Percentiles rank a stretch among this genome's conserved stretches.
Evolutionary conservation across 352 stramenopile species (phyloP).

Genomic region (Phytophthora cryptogea): DNA sequence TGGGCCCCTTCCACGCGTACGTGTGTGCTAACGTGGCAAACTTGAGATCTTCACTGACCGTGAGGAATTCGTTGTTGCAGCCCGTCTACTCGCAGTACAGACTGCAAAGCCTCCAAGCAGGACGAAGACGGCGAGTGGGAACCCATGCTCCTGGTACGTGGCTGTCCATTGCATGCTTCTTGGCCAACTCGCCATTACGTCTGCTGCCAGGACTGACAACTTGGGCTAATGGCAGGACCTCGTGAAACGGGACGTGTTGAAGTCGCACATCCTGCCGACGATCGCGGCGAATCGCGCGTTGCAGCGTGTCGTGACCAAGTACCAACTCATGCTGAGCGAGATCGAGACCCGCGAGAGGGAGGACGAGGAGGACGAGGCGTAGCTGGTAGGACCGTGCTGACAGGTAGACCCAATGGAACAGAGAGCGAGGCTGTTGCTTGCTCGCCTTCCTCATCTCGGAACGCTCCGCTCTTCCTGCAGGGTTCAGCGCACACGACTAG

Average conservation of each 20-base stretch:
- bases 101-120: not conserved
- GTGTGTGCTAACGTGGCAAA: slow-evolving; percentile 3
- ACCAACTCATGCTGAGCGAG: slow-evolving; percentile 82
- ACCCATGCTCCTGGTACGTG: slow-evolving; percentile 51
- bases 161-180: slow-evolving; percentile 7
- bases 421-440: slow-evolving; percentile 7
- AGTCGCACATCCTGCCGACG: slow-evolving; percentile 68
- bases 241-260: slow-evolving; percentile 77
- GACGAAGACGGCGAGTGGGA: slow-evolving; percentile 34
- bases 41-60: not conserved
- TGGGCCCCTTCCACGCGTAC: slow-evolving; percentile 74
- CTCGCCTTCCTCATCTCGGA: slow-evolving; percentile 8
- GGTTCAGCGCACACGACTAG: slow-evolving; percentile 20
- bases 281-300: slow-evolving; percentile 82
- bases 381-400: slow-evolving; percentile 15
- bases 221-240: slow-evolving; percentile 45
- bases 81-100: slow-evolving; percentile 16
- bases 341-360: slow-evolving; percentile 54
- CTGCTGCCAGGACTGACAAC: slow-evolving; percentile 16
- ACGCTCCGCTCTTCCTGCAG: slow-evolving; percentile 13
- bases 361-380: slow-evolving; percentile 13
- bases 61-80: slow-evolving; percentile 11
- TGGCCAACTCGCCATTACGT: slow-evolving; percentile 7
- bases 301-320: slow-evolving; percentile 85
- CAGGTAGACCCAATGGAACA: slow-evolving; percentile 13